phyloP scores from a whole-genome alignment of 208 protist species.

The Balamuthia mandrillaris region DNA sequence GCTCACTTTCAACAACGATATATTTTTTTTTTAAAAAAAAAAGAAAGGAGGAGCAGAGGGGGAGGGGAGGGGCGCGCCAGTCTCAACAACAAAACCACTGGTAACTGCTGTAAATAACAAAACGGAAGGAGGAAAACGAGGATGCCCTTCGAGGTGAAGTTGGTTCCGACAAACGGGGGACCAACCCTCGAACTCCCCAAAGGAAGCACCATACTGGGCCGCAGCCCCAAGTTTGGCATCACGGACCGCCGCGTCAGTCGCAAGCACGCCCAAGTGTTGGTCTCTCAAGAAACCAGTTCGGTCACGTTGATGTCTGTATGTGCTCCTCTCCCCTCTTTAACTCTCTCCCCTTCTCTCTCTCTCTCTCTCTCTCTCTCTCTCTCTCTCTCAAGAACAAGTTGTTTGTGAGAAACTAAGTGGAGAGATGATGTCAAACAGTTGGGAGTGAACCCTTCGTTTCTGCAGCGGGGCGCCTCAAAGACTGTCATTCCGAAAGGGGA shows the following conservation, averaged over 20 bases:
- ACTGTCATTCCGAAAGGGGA: not conserved
- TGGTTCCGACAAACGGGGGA: not conserved
- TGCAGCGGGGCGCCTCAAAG: not conserved
- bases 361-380: not conserved
- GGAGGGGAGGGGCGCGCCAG: too few relatives aligned
- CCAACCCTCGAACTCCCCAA: not conserved
- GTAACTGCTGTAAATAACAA: not conserved
- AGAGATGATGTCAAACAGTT: not conserved
- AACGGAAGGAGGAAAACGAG: not conserved
- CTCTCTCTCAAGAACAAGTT: too few relatives aligned
- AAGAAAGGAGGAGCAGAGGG: too few relatives aligned
- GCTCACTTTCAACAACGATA: too few relatives aligned
- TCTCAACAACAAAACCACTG: too few relatives aligned
- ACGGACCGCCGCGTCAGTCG: not conserved
- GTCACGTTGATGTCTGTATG: conserved; percentile 15
- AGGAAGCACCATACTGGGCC: not conserved
- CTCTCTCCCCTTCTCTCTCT: not conserved
- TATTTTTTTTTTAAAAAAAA: too few relatives aligned
- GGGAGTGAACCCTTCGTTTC: not conserved
- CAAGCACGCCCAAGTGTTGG: not conserved
- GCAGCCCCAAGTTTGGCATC: not conserved
- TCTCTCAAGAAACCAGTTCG: conserved; percentile 24
- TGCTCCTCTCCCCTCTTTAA: not conserved
- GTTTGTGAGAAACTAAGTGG: not conserved
- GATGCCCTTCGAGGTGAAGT: not conserved